Evolutionary conservation across 108 stramenopile species (phyloP).

Genomic region (Nitzschia palea): DNA sequence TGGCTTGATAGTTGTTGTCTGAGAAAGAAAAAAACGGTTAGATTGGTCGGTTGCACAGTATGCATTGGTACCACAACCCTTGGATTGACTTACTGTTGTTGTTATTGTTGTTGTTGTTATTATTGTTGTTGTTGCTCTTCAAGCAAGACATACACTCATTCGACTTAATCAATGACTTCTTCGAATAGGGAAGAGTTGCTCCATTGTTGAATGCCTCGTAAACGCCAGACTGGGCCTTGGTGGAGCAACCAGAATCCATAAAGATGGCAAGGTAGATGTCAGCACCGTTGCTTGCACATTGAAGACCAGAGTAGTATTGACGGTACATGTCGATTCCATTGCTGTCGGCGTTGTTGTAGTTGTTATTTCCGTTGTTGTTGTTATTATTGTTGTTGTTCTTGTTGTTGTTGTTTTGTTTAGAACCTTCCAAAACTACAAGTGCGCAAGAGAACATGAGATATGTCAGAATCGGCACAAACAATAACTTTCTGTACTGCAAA

Average conservation of each 20-base stretch:
- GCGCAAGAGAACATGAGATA: too few relatives aligned
- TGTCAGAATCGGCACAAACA: too few relatives aligned
- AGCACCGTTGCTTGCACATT: slow-evolving; percentile 69
- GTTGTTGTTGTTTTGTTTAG: too few relatives aligned
- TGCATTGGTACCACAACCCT: neutral
- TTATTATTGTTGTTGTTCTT: slow-evolving; percentile 52
- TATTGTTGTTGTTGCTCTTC: slow-evolving; percentile 40
- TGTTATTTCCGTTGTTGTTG: slow-evolving; percentile 49
- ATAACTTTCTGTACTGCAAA: too few relatives aligned
- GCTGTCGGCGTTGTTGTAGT: slow-evolving; percentile 46
- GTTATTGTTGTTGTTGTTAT: slow-evolving; percentile 45
- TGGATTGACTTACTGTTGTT: slow-evolving; percentile 23
- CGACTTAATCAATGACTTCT: slow-evolving; percentile 43
- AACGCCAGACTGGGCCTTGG: slow-evolving; percentile 42
- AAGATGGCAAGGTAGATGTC: slow-evolving; percentile 76
- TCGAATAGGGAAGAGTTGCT: slow-evolving; percentile 53
- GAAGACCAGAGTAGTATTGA: slow-evolving; percentile 70
- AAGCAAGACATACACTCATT: slow-evolving; percentile 68
- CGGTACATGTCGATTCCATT: slow-evolving; percentile 31
- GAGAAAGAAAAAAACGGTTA: neutral
- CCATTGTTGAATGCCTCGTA: slow-evolving; percentile 69
- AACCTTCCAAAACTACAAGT: too few relatives aligned
- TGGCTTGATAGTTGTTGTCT: slow-evolving; percentile 42
- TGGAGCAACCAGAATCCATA: slow-evolving; percentile 69
- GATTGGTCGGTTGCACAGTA: neutral